These are phyloP conservation scores for Tetrahymena elliotti DNA, from an alignment of 73 alveolate species.

Conservation along the genomic window DNA sequence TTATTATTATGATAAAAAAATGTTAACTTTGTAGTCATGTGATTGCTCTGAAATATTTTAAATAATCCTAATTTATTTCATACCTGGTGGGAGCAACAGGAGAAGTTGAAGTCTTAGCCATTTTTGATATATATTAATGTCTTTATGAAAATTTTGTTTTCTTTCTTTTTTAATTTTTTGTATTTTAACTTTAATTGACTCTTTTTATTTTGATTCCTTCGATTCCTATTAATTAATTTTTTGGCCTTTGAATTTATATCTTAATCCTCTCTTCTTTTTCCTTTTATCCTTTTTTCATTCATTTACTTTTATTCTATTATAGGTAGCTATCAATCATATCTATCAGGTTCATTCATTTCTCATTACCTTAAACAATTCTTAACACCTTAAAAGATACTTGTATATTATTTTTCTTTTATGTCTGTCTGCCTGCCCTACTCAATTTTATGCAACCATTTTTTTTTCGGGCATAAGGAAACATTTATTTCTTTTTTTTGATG, in stretches of 20 bases:
- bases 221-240: not conserved
- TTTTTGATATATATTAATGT: not conserved
- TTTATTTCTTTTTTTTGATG: no score
- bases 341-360: not conserved
- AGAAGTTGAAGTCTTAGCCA: not conserved
- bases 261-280: not conserved
- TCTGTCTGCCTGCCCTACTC: not conserved
- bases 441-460: not conserved
- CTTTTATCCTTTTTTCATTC: not conserved
- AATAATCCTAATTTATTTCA: not conserved
- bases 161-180: not conserved
- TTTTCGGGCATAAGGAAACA: not conserved
- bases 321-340: not conserved
- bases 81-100: conserved; percentile 1
- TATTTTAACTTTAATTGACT: not conserved
- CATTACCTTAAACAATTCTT: not conserved
- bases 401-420: no score
- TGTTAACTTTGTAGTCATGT: not conserved
- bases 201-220: not conserved
- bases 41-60: not conserved
- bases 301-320: not conserved
- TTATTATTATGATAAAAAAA: not conserved
- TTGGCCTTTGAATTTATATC: not conserved
- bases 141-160: not conserved
- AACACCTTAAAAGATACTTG: not conserved